These are phyloP conservation scores for Catharanthus roseus DNA, from an alignment of 257 asterid genomes.

Conservation along the genomic window DNA sequence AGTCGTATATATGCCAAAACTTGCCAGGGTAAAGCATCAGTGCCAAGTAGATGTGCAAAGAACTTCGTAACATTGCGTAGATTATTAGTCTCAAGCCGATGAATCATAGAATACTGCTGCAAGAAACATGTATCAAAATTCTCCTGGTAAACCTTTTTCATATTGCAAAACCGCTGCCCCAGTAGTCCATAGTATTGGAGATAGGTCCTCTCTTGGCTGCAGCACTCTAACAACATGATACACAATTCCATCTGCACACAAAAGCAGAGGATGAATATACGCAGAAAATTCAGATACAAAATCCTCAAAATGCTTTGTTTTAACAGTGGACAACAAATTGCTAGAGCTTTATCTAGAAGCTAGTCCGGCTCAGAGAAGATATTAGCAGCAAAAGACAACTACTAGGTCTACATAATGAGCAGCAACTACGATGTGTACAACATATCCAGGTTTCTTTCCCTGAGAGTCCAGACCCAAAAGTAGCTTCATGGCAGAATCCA, in stretches of 20 bases:
- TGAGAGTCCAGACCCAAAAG: no score
- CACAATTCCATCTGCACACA: conserved; percentile 79
- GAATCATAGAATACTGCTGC: conserved; percentile 90
- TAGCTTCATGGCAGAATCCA: no score
- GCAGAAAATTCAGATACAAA: neutral
- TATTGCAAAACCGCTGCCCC: conserved; percentile 91
- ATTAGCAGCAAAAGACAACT: no score
- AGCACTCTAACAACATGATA: conserved; percentile 88
- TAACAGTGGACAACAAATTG: no score
- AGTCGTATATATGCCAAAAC: conserved; percentile 71
- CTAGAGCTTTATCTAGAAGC: no score
- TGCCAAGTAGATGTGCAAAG: conserved; percentile 87
- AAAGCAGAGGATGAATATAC: neutral
- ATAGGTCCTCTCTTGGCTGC: conserved; percentile 98
- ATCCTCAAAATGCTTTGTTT: neutral
- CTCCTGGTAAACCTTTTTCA: conserved; percentile 72
- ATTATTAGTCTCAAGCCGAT: conserved; percentile 81
- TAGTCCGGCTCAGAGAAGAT: no score
- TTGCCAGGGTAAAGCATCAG: conserved; percentile 87
- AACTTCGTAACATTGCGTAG: conserved; percentile 87
- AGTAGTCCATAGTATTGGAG: conserved; percentile 86
- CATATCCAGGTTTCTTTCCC: no score
- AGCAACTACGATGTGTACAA: no score
- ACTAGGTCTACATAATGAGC: no score
- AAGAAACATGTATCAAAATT: conserved; percentile 82